Evolutionary conservation across 192 early-diverging fungal species (phyloP), one percentile per base, ranked within the genome.

Genomic region (Funneliformis geosporum): DNA sequence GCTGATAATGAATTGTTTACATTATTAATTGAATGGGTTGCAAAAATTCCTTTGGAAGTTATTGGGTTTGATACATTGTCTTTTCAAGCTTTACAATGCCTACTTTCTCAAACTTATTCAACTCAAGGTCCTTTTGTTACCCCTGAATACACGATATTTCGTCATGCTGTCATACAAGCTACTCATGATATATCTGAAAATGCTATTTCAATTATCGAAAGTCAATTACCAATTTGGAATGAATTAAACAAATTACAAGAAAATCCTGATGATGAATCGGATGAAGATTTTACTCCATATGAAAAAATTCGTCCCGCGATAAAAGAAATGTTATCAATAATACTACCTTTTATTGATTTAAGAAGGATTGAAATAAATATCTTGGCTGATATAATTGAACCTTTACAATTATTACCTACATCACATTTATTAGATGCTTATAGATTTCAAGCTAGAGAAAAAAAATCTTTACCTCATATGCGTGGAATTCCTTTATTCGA

Each of bases 31-130:
- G 62, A 65, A 65, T 65, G 23, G 33, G 25, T 60, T 3, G 16
- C 73, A 10, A 60, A 50, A 27, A 72, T 23, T 43, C 39, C 75
- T 8, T 44, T 76, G 11, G 28, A 62, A 33, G 4, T 16, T 23
- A 59, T 76, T 62, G 38, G 25, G 4, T 61, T 64, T 44, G 50
- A 64, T 43, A 23, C 8, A 18, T 39, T 76, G 21, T 43, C 27
- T 33, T 42, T 65, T 23, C 28, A 76, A 23, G 50, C 50, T 21
- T 38, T 76, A 43, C n/a, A 76, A 76, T 25, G 23, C 7, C 18
- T 76, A 40, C 23, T 76, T 4, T 62, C 75, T 62, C 43, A 47
- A 75, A 75, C 73, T 25, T 59, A 27, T 21, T 16, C 43, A 27
- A 40, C 27, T 27, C 28, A 76, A 33, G 18, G 40, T 27, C 61